phyloP scores from a whole-genome alignment of 768 basidiomycete genomes.

The Boletus sp. region DNA sequence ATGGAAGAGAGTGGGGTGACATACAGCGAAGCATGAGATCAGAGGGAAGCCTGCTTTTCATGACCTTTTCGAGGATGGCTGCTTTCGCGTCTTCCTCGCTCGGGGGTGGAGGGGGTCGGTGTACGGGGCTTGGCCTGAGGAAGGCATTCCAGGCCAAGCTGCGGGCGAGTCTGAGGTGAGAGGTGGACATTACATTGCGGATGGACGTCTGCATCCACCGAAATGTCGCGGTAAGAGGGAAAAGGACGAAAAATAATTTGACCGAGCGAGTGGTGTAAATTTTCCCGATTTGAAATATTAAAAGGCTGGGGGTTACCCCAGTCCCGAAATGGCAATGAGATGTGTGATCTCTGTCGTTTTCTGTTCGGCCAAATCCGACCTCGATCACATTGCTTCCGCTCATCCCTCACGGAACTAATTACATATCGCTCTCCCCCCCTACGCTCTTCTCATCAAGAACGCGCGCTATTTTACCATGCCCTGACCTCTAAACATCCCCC shows the following conservation, averaged over 20 bases:
- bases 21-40: constrained; percentile 90
- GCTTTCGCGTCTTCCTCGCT: constrained; percentile 69
- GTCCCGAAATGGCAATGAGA: neutral
- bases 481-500: constrained; percentile 33
- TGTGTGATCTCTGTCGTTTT: neutral
- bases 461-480: constrained; percentile 52
- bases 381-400: constrained; percentile 12
- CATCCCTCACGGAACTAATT: constrained; percentile 46
- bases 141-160: constrained; percentile 30
- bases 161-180: neutral
- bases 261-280: neutral
- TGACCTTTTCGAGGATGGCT: constrained; percentile 77
- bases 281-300: constrained; percentile 20
- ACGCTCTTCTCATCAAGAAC: constrained; percentile 39
- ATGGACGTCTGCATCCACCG: constrained; percentile 34
- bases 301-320: constrained; percentile 20
- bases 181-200: constrained; percentile 37
- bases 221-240: neutral
- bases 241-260: constrained; percentile 26
- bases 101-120: constrained; percentile 24
- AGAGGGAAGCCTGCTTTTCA: constrained; percentile 83
- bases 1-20: constrained; percentile 32
- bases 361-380: constrained; percentile 25
- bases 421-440: constrained; percentile 45
- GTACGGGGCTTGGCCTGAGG: neutral